Evolutionary conservation across 1,139 yeast genomes (phyloP), one percentile per base, ranked within the genome.

Genomic region (Kurtzmaniella quercitrusa): DNA sequence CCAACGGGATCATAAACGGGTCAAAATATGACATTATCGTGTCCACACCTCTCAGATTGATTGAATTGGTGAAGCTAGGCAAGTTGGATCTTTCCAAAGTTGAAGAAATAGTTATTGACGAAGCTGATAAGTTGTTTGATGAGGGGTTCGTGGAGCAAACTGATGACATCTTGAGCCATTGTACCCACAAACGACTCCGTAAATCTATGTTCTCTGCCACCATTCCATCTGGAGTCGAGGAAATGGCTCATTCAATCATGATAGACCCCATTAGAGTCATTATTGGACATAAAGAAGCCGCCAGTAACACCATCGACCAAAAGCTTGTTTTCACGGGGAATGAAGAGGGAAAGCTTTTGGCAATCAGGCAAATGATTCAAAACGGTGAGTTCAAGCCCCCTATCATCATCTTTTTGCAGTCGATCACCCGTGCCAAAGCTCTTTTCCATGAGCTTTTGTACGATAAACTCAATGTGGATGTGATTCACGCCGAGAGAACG

Each of bases 191-290:
- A 3, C 64, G 64, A 39, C 58, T 85, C 34, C 70, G 80, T 42
- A 88, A 84, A 63, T 82, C 94, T 5, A 83, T 94, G 70, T 93
- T 87, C 59, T 88, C 96, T 6, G 99, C 99, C 9, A 94, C 99
- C 0, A 85, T 94, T 47, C 96, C 98, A 0, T 85, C 96, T 1
- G 84, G 86, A 40, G 95, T 93, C 24, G 98, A 93, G 64, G 93
- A 86, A 56, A 75, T 89, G 60, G 96, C 97, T 10, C 76, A 81
- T 41, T 73, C 85, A 16, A 87, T 93, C 42, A 91, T 93, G 98
- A 67, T 75, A 38, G 83, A 82, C 48, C 95, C 96, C 21, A 71
- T 91, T 25, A 79, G 98, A 60, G 80, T 93, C 27, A 85, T 93
- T 51, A 83, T 93, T 53, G 98, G 98, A 11, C 93, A 83, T 57